Evolutionary conservation across 176 grass and related monocot genomes (phyloP).

Genomic region (Tillandsia leiboldiana): DNA sequence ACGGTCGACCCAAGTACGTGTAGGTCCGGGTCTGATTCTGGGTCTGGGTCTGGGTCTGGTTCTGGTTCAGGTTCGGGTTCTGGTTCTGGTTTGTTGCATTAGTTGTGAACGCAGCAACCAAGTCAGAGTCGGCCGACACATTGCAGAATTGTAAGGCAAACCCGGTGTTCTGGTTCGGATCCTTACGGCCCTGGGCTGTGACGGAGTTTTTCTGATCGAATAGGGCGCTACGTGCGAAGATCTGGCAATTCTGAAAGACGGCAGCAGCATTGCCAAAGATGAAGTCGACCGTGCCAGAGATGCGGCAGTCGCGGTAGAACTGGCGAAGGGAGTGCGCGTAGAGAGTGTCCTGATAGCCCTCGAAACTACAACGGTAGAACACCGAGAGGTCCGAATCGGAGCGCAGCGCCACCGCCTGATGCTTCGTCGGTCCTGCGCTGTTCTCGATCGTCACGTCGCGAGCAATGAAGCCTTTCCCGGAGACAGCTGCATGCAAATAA

Average conservation of each 20-base stretch:
- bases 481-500: conserved; percentile 40
- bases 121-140: conserved; percentile 38
- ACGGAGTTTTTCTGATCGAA: conserved; percentile 50
- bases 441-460: conserved; percentile 70
- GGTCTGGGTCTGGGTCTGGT: no score
- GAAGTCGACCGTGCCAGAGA: conserved; percentile 74
- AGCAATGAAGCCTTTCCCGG: conserved; percentile 61
- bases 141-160: conserved; percentile 79
- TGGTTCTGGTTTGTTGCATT: background rate
- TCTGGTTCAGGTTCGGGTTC: no score
- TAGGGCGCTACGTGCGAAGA: conserved; percentile 34
- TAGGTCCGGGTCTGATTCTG: background rate
- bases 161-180: conserved; percentile 55
- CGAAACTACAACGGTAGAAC: conserved; percentile 68
- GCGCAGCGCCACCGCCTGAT: conserved; percentile 82
- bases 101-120: conserved; percentile 5
- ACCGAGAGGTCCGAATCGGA: conserved; percentile 71
- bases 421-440: conserved; percentile 50
- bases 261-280: conserved; percentile 81
- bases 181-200: conserved; percentile 52
- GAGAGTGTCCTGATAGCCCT: conserved; percentile 84
- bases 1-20: conserved; percentile 56
- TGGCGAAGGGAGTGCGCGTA: conserved; percentile 87
- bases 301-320: conserved; percentile 66
- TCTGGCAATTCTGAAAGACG: conserved; percentile 53